These are phyloP conservation scores for Yamadazyma nakazawae DNA, from an alignment of 805 yeast genomes.

Conservation along the genomic window DNA sequence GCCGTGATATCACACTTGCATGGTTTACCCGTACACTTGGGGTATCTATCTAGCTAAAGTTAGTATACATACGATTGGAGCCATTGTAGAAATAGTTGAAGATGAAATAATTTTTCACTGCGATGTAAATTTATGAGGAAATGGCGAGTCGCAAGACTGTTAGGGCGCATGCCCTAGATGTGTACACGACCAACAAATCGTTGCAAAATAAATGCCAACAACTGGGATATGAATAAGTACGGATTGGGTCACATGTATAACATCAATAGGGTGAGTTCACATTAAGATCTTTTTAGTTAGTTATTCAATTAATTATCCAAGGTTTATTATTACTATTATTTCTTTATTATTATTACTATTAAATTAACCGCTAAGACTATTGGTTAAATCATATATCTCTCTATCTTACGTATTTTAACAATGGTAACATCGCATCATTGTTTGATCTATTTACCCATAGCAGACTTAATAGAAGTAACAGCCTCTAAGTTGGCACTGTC, in stretches of 20 bases:
- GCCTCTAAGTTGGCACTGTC: conserved; percentile 22
- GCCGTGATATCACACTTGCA: conserved; percentile 5
- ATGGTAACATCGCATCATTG: no score
- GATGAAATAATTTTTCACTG: conserved; percentile 7
- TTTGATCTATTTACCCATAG: conserved; percentile 21
- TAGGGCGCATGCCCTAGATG: background rate
- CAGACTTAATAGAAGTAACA: conserved; percentile 29
- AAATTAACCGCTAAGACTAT: no score
- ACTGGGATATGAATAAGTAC: no score
- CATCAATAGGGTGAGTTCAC: no score
- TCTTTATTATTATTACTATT: no score
- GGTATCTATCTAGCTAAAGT: conserved; percentile 29
- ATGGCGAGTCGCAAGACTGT: background rate
- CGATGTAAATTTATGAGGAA: background rate
- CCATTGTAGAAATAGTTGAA: conserved; percentile 49
- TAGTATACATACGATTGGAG: conserved; percentile 81
- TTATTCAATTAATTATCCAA: no score
- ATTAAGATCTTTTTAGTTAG: no score
- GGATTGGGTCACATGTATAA: no score
- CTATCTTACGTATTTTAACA: background rate
- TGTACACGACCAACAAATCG: background rate
- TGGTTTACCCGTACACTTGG: conserved; percentile 29
- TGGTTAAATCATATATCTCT: background rate
- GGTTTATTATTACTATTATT: no score
- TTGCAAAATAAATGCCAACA: background rate